Base-by-base conservation (phyloP, 75 land plant species). In the Azolla pinnata region DNA sequence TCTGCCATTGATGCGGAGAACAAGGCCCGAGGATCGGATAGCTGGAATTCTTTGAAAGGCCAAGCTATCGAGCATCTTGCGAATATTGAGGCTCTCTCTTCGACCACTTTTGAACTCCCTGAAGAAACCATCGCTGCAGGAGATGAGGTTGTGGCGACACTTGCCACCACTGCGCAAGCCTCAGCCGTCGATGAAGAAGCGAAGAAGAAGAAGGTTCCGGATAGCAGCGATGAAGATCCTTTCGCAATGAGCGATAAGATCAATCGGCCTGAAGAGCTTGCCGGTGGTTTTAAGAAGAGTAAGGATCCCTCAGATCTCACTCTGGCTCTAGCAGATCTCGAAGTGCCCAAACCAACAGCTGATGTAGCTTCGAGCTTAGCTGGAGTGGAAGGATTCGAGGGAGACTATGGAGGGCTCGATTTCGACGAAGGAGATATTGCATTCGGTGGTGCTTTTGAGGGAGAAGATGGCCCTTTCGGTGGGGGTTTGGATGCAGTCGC, bases 401-500 rank as follows among this genome's bases (percentile, higher is more conserved):
- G 97, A 31, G 80, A 91, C 27, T 91, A 91, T 68, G 97, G 97
- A 33, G 97, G 97, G 23, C 73, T 91, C 35, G 85, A 77, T 68
- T 87, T 81, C 54, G 67, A 81, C 25, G 83, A 75, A 9, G 93
- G 88, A 44, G 76, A 75, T 65, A 75, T 82, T 2, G 64, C 89
- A 0, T 59, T 91, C 57, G 66, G 72, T 5, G 88, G 85, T 40
- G 72, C 88, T 9, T 88, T 88, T 77, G 90, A 88, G 66, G 89
- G 90, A 14, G 54, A 82, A 32, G 76, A 67, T 62, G 79, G 72
- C 46, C 83, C 97, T 33, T 92, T 83, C 66, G 97, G 97, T 53
- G 97, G 97, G 12, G 96, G 97, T 26, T 73, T 92, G 61, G 97
- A 92, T 83, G 84, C 84, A 0, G 85, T 96, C 2, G 97, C 88